Base-by-base conservation (phyloP, 2,329 filamentous ascomycete species). In the Ophiostoma australiae region DNA sequence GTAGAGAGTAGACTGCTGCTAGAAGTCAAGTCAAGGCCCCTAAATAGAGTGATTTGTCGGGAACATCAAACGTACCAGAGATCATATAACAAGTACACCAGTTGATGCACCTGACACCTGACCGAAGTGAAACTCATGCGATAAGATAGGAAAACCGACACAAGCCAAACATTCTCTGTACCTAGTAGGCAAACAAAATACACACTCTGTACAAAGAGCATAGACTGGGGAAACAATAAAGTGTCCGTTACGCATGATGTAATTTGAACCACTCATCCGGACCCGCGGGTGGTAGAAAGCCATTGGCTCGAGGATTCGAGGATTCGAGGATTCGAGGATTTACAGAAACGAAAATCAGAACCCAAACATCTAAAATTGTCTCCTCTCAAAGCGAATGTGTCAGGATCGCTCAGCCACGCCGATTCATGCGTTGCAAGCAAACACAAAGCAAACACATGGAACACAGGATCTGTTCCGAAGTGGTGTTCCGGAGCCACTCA, bases 371-470 rank as follows among this genome's bases (percentile, higher is more conserved):
- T 48, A 48, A 48, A n/a, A 48, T 48, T 48, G 44, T 48, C 44
- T 48, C 10, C 10, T 48, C 44, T 48, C 44, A 48, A 48, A 37
- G 33, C 13, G 33, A 37, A 52, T 27, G n/a, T 35, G 37, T 23
- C 66, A 68, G 69, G 39, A 67, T 17, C 44, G 35, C 71, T 70
- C 71, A 68, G 71, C 71, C 71, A 72, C 63, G 65, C 71, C 61
- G 35, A 10, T 72, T 70, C 17, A 70, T 70, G 70, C 71, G 58
- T 63, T 63, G 15, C 58, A 35, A 31, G 23, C 58, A 63, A 33
- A 63, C 58, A 63, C 58, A 58, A 58, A 20, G 1, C 58, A 63
- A 35, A 63, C 58, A 63, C 58, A 63, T 63, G 58, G 58, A 63
- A 63, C 58, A 63, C 58, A 63, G 11, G 27, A 33, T 33, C 23